Percentiles rank a stretch among this genome's conserved stretches.
These are phyloP conservation scores for Mrakia hoshinonis DNA, from an alignment of 768 basidiomycete genomes.

Conservation along the genomic window DNA sequence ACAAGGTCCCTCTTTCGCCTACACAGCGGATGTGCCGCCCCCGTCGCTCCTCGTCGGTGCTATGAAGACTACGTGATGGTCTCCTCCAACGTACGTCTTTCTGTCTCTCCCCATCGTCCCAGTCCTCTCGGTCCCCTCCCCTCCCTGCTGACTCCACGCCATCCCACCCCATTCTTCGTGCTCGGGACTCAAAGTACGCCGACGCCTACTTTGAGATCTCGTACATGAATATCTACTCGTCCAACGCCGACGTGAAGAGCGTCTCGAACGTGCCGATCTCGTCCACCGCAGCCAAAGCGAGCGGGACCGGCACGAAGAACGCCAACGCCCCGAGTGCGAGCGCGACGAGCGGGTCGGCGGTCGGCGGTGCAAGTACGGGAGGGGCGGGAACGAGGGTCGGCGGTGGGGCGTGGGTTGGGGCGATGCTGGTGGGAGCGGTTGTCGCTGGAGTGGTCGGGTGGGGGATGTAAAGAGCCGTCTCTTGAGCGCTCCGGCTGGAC, in stretches of 20 bases:
- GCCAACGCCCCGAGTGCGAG: background rate
- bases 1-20: background rate
- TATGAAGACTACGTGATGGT: background rate
- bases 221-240: conserved; percentile 10
- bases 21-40: background rate
- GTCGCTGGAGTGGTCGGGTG: too few species aligned
- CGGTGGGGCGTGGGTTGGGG: background rate
- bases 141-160: background rate
- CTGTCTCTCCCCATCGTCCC: background rate
- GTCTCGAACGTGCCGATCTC: background rate
- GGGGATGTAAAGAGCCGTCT: too few species aligned
- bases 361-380: background rate
- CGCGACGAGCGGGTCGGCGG: background rate
- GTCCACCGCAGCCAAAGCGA: background rate
- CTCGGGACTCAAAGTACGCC: background rate
- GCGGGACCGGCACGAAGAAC: conserved; percentile 5
- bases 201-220: conserved; percentile 19
- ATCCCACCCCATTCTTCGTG: background rate
- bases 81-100: background rate
- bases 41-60: background rate
- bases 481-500: too few species aligned
- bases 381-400: background rate
- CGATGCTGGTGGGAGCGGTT: background rate
- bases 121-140: background rate
- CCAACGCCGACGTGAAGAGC: conserved; percentile 1